Conservation (phyloP, 2,329 filamentous ascomycete genomes). For the Fusarium sp. region DNA sequence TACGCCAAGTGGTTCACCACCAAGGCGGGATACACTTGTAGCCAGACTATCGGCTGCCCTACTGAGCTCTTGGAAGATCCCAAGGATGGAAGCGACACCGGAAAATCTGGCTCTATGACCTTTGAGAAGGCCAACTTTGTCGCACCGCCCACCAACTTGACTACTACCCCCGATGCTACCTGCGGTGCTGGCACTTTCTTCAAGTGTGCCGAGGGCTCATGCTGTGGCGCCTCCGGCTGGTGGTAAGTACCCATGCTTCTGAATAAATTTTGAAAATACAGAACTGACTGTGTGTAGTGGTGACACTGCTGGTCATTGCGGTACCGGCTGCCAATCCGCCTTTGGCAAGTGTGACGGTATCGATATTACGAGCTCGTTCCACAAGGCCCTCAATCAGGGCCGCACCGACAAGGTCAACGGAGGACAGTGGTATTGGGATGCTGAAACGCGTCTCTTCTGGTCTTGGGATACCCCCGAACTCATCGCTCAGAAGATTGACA, state of each 20-base stretch:
- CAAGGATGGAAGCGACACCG: slow-evolving; percentile 69
- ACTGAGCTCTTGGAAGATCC: slow-evolving; percentile 73
- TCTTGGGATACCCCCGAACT: slow-evolving; percentile 68
- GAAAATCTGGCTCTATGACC: slow-evolving; percentile 61
- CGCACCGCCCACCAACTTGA: slow-evolving; percentile 38
- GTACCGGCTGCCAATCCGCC: slow-evolving; percentile 39
- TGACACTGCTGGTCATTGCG: slow-evolving; percentile 40
- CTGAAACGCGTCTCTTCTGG: slow-evolving; percentile 64
- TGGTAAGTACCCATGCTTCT: slow-evolving; percentile 33
- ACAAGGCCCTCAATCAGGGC: slow-evolving; percentile 58
- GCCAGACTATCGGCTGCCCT: slow-evolving; percentile 69
- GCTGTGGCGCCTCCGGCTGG: slow-evolving; percentile 43
- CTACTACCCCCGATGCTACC: slow-evolving; percentile 33
- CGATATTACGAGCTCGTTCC: slow-evolving; percentile 54
- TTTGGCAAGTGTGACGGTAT: slow-evolving; percentile 41
- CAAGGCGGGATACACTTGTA: slow-evolving; percentile 62
- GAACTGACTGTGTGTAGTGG: slow-evolving; percentile 22
- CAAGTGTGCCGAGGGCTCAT: slow-evolving; percentile 33
- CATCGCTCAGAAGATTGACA: slow-evolving; percentile 64
- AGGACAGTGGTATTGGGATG: slow-evolving; percentile 70
- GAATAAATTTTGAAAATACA: background rate
- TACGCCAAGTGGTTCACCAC: slow-evolving; percentile 79
- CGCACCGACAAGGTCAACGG: slow-evolving; percentile 63
- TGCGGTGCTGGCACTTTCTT: slow-evolving; percentile 39
- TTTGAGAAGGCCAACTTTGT: slow-evolving; percentile 56